Evolutionary conservation across 345 rosid genomes (phyloP), one percentile per base, ranked within the genome.

Genomic region (Toxicodendron radicans): DNA sequence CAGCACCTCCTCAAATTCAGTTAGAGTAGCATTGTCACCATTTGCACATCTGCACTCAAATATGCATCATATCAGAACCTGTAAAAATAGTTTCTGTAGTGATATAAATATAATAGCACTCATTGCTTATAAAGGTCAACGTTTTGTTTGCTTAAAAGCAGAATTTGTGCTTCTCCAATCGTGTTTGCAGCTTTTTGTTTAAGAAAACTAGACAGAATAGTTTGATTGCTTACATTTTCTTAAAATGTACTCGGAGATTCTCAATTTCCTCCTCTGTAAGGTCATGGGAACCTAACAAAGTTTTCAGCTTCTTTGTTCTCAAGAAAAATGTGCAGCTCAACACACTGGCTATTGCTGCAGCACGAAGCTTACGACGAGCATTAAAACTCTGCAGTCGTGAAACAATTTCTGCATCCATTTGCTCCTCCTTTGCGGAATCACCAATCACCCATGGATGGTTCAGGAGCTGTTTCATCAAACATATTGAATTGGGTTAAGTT

Each of bases 381-480:
- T 90, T 85, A 35, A 87, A 87, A 30, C 87, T 79, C 73, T 87
- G 87, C 75, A 86, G 80, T 20, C 90, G 66, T 0, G 90, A 79
- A 10, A 86, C 90, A 17, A 90, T 75, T 81, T 90, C 91, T 2
- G 91, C 87, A 61, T 87, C 91, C 84, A 87, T 87, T 71, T 80
- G 85, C 27, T 87, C 89, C 68, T 82, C 84, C 79, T 83, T 87
- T 27, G 90, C 91, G 21, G 80, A 80, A 64, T 86, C 87, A 23
- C 94, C 94, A 38, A 61, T 80, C 41, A 90, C 94, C 94, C 94
- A 90, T 21, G 87, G 91, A 75, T 86, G 86, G 49, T 67, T 77
- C 10, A 89, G 77, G 68, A 89, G 81, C 89, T 89, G 87, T 65
- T 32, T 45, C 57, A 32, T 66, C 4, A 10, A 38, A n/a, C 4